Base-by-base conservation (phyloP, 352 stramenopile species). In the Phytophthora lateralis region DNA sequence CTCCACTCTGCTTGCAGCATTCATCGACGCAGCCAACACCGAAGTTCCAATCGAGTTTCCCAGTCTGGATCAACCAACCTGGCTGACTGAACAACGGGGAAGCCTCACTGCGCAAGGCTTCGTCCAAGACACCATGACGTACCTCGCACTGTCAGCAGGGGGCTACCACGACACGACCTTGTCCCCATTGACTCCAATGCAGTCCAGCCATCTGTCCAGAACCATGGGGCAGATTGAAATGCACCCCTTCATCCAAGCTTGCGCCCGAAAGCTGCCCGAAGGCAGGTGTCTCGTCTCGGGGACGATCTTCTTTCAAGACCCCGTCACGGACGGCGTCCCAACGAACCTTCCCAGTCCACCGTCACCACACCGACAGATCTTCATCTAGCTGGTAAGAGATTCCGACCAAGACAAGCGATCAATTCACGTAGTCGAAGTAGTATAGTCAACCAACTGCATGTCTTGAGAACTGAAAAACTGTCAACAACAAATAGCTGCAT, bases 191-290 rank as follows among this genome's bases (percentile, higher is more conserved):
- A 74, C 69, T 6, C 38, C 61, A 26, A 52, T 64, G 18, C 61
- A 81, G 46, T 62, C 60, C 2, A 66, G 61, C 50, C 61, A 71
- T 12, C 52, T 81, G 26, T 66, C 54, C 6, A 64, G 60, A 43
- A 52, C 61, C 27, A 63, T 81, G 42, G 69, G 69, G 1, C 72
- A 81, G 26, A 62, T 81, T 29, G 69, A 78, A 48, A 81, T 81
- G 69, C 56, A 78, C 47, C 55, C 54, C 3, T 78, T 76, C 61
- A 60, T 81, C 24, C 69, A 81, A 53, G 62, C 66, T 8, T 78
- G 72, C 27, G 69, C 72, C 18, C 48, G 37, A 15, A 71, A 71
- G n/a, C 46, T 79, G 4, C 54, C 63, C 0, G 21, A 53, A 8
- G 54, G 57, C 12, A 42, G 58, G 12, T 51, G 48, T 15, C 57